Conservation (phyloP, 805 yeast species). For the Zygotorulaspora sp. region DNA sequence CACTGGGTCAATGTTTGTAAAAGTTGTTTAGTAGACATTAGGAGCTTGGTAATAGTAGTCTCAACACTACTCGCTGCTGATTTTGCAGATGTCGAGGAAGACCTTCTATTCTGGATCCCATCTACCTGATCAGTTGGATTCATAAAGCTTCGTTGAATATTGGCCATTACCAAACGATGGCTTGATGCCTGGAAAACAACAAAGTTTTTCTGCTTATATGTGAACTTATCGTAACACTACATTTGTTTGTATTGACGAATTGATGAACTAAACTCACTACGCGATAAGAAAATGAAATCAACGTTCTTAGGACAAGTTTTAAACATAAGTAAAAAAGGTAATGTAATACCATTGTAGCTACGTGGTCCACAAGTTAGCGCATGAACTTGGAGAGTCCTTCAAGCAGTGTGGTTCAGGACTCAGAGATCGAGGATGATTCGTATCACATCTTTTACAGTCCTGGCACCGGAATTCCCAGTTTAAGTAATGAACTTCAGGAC, state of each 20-base stretch:
- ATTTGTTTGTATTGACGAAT: too few relatives aligned
- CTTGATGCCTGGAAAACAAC: too few relatives aligned
- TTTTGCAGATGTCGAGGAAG: conserved; percentile 19
- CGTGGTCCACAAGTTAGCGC: neutral
- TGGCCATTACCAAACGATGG: conserved; percentile 5
- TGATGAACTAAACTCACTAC: too few relatives aligned
- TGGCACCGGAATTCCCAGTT: neutral
- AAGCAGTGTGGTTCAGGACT: conserved; percentile 26
- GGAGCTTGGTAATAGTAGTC: conserved; percentile 68
- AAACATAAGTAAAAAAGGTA: too few relatives aligned
- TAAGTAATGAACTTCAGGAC: neutral
- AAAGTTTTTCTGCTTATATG: neutral
- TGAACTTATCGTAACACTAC: too few relatives aligned
- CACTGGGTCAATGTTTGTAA: conserved; percentile 84
- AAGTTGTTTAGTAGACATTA: conserved; percentile 84
- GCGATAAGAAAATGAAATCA: too few relatives aligned
- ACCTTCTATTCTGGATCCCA: conserved; percentile 10
- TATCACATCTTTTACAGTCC: conserved; percentile 5
- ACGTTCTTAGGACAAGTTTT: too few relatives aligned
- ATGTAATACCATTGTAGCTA: too few relatives aligned
- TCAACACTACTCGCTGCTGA: conserved; percentile 53
- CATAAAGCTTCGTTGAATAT: conserved; percentile 2
- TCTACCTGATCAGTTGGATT: conserved; percentile 1
- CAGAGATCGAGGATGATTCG: conserved; percentile 23
- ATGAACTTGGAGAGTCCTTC: conserved; percentile 15